Evolutionary conservation across 2,329 filamentous ascomycete genomes (phyloP), one percentile per base, ranked within the genome.

Genomic region (Hypoxylon rubiginosum): DNA sequence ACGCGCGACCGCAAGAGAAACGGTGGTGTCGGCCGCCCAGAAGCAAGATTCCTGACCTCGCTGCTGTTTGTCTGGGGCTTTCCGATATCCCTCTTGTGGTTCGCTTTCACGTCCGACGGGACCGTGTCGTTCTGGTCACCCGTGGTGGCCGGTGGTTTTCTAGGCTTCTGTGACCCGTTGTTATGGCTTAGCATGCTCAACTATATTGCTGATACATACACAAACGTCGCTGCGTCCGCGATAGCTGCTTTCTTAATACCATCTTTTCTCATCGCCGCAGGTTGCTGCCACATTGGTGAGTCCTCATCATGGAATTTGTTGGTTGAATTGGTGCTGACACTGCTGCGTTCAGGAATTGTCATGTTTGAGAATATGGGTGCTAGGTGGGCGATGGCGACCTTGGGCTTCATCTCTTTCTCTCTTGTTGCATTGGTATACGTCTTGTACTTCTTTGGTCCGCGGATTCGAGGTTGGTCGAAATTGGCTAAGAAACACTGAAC

Each of bases 201-300:
- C 56, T 82, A 82, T 66, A 79, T 81, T 50, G 79, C 79, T 30
- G 79, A 82, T 68, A 74, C 78, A 4, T 82, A 82, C 54, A 79
- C 79, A 30, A 80, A 80, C 65, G 76, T 81, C 8, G 80, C 80
- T 15, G 80, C 73, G 4, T 79, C 76, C 19, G 79, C 80, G 7
- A 79, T 82, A 43, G 80, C 80, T 1, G 80, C 80, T 1, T 82
- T 82, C 73, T 70, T 81, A 51, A 82, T 82, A 58, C 80, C 80
- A 0, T 79, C 77, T n/a, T 82, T 81, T 54, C 53, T 80, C 21
- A 76, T 82, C 51, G 79, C 80, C 4, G 80, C 80, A 17, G 79
- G 64, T 32, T 76, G 78, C 30, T 79, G 79, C 7, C 80, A 82
- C 73, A 74, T 79, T 41, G 79, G 80, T 72, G 71, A 52, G 77